Evolutionary conservation across 2,329 filamentous ascomycete genomes (phyloP), one percentile per base, ranked within the genome.

Genomic region (Dactylellina cionopaga): DNA sequence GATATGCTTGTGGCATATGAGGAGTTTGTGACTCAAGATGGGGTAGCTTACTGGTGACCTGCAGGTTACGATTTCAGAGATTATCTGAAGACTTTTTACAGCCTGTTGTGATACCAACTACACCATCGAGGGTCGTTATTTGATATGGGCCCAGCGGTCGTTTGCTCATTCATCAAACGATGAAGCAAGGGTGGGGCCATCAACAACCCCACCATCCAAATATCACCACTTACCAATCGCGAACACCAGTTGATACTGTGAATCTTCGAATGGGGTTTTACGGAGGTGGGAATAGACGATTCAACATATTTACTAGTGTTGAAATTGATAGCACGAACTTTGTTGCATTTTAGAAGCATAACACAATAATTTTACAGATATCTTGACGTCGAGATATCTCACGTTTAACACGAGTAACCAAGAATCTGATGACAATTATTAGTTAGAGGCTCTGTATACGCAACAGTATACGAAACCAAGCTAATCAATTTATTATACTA

Each of bases 31-130:
- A n/a, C n/a, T n/a, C n/a, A n/a, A n/a, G n/a, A 9, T 22, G n/a
- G 33, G 54, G 13, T 37, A 31, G 22, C 54, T 43, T 46, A 47
- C 66, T 71, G 66, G 66, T 71, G 66, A 71, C 66, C 66, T 71
- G 66, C 66, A 71, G 66, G 66, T 71, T 71, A 58, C 59, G 43
- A 71, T 58, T 51, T 63, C 66, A 52, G 66, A 71, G 33, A 44
- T 71, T 49, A 56, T 54, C 66, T 39, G 66, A 63, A 71, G 66
- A 71, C 66, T 71, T 46, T n/a, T 71, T 71, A 71, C 66, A 71
- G 66, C 66, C 66, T 71, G 66, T 71, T 71, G 66, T 71, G 66
- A 71, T 71, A 71, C 66, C 66, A 71, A 71, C 66, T 71, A 71
- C 66, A 71, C 66, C 66, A 71, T 71, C 66, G 66, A 71, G 66